Percentiles rank a stretch among this genome's conserved stretches.
Evolutionary conservation across 2,329 filamentous ascomycete species (phyloP).

Genomic region (Dendryphion nanum): DNA sequence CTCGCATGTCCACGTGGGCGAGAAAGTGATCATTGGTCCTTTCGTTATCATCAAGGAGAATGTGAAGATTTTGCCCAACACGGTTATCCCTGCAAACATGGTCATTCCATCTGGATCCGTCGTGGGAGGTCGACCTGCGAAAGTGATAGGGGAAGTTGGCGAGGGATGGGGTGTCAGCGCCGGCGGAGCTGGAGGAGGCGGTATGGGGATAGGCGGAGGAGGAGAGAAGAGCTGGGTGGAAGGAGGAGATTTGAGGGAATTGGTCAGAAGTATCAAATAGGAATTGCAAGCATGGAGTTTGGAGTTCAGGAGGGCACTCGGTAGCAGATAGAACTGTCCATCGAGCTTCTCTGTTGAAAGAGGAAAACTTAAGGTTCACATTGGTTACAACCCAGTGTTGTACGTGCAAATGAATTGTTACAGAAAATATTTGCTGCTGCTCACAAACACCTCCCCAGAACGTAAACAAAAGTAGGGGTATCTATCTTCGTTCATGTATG

Average conservation of each 20-base stretch:
- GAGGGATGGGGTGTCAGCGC: constrained; percentile 26
- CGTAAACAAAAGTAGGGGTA: no score
- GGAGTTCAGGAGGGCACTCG: no score
- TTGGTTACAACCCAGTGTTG: no score
- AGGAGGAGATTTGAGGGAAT: constrained; percentile 49
- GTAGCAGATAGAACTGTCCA: no score
- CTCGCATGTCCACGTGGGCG: constrained; percentile 82
- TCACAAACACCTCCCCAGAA: no score
- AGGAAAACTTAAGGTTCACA: no score
- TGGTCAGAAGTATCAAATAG: constrained; percentile 47
- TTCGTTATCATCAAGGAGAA: constrained; percentile 94
- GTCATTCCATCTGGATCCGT: constrained; percentile 90
- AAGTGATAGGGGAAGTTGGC: constrained; percentile 5
- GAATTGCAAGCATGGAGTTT: no score
- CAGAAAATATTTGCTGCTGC: no score
- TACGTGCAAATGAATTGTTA: no score
- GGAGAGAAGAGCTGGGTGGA: constrained; percentile 49
- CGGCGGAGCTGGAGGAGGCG: constrained; percentile 27
- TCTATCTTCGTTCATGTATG: no score
- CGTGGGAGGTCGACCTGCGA: constrained; percentile 56
- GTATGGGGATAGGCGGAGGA: constrained; percentile 37
- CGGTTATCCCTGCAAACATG: constrained; percentile 82
- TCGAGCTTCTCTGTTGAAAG: no score
- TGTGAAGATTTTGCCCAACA: constrained; percentile 79
- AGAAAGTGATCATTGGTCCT: constrained; percentile 73